These are phyloP conservation scores for Boletus eberwhitei DNA, from an alignment of 768 basidiomycete genomes.

Conservation along the genomic window DNA sequence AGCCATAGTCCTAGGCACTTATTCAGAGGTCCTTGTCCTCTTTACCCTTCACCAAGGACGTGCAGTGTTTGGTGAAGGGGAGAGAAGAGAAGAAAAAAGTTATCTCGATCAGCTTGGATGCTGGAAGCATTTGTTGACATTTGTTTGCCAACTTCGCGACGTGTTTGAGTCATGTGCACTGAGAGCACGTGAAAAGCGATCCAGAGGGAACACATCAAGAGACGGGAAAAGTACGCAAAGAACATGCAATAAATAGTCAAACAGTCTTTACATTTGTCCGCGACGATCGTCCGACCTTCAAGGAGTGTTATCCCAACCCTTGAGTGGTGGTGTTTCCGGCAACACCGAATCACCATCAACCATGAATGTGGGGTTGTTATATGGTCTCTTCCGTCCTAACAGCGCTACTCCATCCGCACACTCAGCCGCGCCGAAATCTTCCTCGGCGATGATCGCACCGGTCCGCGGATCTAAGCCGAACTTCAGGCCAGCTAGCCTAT, in stretches of 20 bases:
- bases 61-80: slow-evolving; percentile 46
- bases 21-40: slow-evolving; percentile 34
- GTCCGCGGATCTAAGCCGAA: slow-evolving; percentile 58
- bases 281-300: background rate
- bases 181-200: too few relatives aligned
- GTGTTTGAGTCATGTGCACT: slow-evolving; percentile 1
- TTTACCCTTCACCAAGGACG: slow-evolving; percentile 45
- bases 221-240: background rate
- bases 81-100: slow-evolving; percentile 36
- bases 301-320: background rate
- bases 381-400: slow-evolving; percentile 8
- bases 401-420: slow-evolving; percentile 14
- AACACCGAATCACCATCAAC: slow-evolving; percentile 6
- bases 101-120: slow-evolving; percentile 4
- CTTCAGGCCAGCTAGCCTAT: slow-evolving; percentile 47
- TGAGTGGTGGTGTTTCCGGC: background rate
- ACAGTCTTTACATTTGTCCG: background rate
- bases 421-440: slow-evolving; percentile 24
- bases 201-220: too few relatives aligned
- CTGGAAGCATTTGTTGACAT: slow-evolving; percentile 19
- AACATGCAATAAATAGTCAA: background rate
- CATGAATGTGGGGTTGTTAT: background rate
- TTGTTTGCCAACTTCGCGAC: slow-evolving; percentile 17
- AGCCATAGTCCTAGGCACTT: slow-evolving; percentile 12
- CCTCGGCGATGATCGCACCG: slow-evolving; percentile 61